Evolutionary conservation across 768 basidiomycete species (phyloP).

Genomic region (Xanthoconium stramineum): DNA sequence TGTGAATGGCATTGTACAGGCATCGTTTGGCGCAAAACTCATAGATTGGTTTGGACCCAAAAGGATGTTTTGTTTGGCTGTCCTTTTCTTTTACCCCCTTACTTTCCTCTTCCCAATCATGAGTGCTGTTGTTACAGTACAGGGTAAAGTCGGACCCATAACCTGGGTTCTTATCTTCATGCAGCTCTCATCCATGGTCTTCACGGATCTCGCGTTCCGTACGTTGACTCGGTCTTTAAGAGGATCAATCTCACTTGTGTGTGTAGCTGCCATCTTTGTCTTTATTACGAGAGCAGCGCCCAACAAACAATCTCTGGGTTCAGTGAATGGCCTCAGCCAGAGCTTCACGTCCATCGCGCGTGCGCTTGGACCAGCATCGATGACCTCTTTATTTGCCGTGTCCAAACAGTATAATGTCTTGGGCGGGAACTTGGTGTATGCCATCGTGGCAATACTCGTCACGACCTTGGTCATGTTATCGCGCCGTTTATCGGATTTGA

Average conservation of each 20-base stretch:
- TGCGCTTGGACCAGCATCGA: constrained; percentile 46
- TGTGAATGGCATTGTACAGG: constrained; percentile 38
- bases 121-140: constrained; percentile 35
- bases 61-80: constrained; percentile 37
- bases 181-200: constrained; percentile 24
- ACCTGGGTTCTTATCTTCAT: constrained; percentile 37
- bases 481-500: constrained; percentile 17
- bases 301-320: constrained; percentile 49
- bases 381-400: constrained; percentile 52
- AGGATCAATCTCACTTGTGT: background rate
- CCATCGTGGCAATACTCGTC: constrained; percentile 34
- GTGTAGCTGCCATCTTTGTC: constrained; percentile 46
- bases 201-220: constrained; percentile 42
- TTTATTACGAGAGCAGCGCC: constrained; percentile 54
- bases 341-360: constrained; percentile 43
- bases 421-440: constrained; percentile 50
- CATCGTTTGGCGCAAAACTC: constrained; percentile 38
- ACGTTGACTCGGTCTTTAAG: constrained; percentile 7
- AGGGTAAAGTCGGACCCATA: constrained; percentile 30
- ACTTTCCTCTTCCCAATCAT: constrained; percentile 45
- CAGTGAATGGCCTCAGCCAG: constrained; percentile 56
- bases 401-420: constrained; percentile 48
- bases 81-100: constrained; percentile 38
- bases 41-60: constrained; percentile 42
- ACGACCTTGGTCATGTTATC: constrained; percentile 23